Base-by-base conservation (phyloP, 805 yeast species). In the Starmerella gropengiesseri region DNA sequence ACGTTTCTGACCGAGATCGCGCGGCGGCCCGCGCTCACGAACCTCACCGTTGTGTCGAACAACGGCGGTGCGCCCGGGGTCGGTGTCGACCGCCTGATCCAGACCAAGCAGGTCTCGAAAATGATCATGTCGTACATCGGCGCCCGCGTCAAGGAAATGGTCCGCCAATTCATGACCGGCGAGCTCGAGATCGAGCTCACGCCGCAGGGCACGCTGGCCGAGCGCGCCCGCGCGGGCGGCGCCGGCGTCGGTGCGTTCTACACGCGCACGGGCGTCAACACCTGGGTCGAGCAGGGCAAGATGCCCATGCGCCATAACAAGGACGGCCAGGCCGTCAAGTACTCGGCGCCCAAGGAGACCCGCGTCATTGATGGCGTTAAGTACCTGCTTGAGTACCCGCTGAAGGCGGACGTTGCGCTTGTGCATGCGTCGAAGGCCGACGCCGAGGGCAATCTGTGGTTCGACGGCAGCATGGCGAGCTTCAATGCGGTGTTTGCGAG, bases 121-220 rank as follows among this genome's bases (percentile, higher is more conserved):
- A 62, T 70, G 66, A 59, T 70, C 34, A 63, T 64, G 46, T 67
- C 72, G n/a, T 70, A 66, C 51, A 63, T 70, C 31, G 75, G 75
- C 12, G 60, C 59, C 22, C 40, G 52, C 3, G 68, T 69, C 51
- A 63, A 64, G 44, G 60, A 63, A 2, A 65, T 70, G 44, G 68
- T 67, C 47, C 52, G 54, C 33, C 49, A 63, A 50, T 70, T 64
- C 49, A 57, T 68, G 36, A 56, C 61, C 18, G 75, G 75, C 11
- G 49, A 62, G 37, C 57, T 70, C 31, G 71, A 67, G 46, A 57
- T 70, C 39, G 74, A 70, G 49, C 56, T 70, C 37, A 64, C 69
- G 14, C 75, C 75, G 3, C 75, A 70, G 50, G 75, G 75, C 3
- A 68, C 70, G n/a, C 54, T 70, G 21, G 74, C 73, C 9, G 75